A percentile compares a stretch with the other conserved stretches of the same genome.
phyloP scores from a whole-genome alignment of 2,329 filamentous ascomycete species.

The Cladophialophora psammophila region DNA sequence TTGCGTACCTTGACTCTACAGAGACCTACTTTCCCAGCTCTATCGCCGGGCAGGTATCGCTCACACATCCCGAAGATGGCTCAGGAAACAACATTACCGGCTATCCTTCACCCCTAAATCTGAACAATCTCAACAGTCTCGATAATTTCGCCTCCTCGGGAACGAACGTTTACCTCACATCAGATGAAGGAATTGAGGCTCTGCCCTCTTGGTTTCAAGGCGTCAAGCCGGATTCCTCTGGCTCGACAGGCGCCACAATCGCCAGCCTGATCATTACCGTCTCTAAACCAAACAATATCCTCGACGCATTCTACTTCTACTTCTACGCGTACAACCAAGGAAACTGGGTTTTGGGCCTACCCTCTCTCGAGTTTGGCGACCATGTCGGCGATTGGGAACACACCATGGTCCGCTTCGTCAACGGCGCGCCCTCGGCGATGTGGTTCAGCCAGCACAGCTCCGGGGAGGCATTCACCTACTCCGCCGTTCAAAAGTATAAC shows the following conservation, averaged over 20 bases:
- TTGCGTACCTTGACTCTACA: slow-evolving; percentile 59
- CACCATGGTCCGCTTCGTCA: slow-evolving; percentile 63
- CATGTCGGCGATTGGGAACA: slow-evolving; percentile 69
- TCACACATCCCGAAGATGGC: slow-evolving; percentile 57
- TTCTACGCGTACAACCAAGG: slow-evolving; percentile 60
- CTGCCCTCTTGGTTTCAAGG: slow-evolving; percentile 60
- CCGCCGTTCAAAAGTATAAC: slow-evolving; percentile 55
- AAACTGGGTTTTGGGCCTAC: slow-evolving; percentile 50
- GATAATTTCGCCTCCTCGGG: slow-evolving; percentile 56
- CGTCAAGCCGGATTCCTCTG: slow-evolving; percentile 59
- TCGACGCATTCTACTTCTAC: slow-evolving; percentile 71
- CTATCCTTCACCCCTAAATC: slow-evolving; percentile 51
- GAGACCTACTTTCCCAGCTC: slow-evolving; percentile 61
- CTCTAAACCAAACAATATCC: slow-evolving; percentile 60
- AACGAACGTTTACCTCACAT: slow-evolving; percentile 58
- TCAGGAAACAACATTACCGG: slow-evolving; percentile 46
- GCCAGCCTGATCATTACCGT: slow-evolving; percentile 64
- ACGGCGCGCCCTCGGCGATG: slow-evolving; percentile 62
- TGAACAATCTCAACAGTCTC: slow-evolving; percentile 58
- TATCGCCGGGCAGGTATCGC: slow-evolving; percentile 54
- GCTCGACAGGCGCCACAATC: slow-evolving; percentile 56
- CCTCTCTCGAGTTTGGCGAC: slow-evolving; percentile 59
- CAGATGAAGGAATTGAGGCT: slow-evolving; percentile 56
- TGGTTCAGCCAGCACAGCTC: slow-evolving; percentile 70
- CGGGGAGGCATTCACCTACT: slow-evolving; percentile 69